These are phyloP conservation scores for Globisporangium cystogenes DNA, from an alignment of 352 stramenopile genomes.

Conservation along the genomic window DNA sequence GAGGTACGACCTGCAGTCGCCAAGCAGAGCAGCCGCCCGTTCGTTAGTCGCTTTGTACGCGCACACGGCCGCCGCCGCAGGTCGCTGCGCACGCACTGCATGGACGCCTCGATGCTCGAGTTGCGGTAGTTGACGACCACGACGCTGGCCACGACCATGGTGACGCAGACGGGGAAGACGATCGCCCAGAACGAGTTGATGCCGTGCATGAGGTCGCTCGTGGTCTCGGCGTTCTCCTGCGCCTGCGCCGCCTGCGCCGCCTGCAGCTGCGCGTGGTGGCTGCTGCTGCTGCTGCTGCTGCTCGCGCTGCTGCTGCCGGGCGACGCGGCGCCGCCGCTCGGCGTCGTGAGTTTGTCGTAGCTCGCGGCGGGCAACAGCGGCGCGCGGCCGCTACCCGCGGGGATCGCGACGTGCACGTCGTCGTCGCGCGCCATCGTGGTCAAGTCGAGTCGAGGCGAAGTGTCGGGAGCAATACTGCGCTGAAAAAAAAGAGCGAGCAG, in stretches of 20 bases:
- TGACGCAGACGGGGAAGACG: constrained; percentile 75
- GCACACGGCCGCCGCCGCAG: too few species aligned
- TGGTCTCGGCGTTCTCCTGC: constrained; percentile 22
- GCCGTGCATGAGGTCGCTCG: constrained; percentile 79
- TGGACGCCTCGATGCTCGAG: constrained; percentile 64
- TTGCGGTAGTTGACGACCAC: constrained; percentile 85
- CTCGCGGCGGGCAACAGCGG: constrained; percentile 18
- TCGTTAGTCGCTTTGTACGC: too few species aligned
- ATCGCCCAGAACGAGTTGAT: constrained; percentile 88
- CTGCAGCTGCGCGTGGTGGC: constrained; percentile 9
- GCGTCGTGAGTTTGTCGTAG: constrained; percentile 67
- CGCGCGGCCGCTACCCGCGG: constrained; percentile 28
- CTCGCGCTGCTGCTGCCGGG: constrained; percentile 9
- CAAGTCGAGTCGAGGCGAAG: too few species aligned
- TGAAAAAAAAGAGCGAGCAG: neutral
- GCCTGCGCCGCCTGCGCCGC: constrained; percentile 12
- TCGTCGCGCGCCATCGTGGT: constrained; percentile 3
- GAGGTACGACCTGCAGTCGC: constrained; percentile 46
- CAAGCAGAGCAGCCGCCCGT: too few species aligned
- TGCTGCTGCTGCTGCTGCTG: constrained; percentile 9
- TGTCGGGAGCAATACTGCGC: too few species aligned
- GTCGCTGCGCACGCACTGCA: constrained; percentile 66
- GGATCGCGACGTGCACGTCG: constrained; percentile 20
- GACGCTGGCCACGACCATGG: constrained; percentile 75
- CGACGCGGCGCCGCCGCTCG: constrained; percentile 19